Evolutionary conservation across 768 basidiomycete species (phyloP), one percentile per base, ranked within the genome.

Genomic region (Cyclocybe aegerita): DNA sequence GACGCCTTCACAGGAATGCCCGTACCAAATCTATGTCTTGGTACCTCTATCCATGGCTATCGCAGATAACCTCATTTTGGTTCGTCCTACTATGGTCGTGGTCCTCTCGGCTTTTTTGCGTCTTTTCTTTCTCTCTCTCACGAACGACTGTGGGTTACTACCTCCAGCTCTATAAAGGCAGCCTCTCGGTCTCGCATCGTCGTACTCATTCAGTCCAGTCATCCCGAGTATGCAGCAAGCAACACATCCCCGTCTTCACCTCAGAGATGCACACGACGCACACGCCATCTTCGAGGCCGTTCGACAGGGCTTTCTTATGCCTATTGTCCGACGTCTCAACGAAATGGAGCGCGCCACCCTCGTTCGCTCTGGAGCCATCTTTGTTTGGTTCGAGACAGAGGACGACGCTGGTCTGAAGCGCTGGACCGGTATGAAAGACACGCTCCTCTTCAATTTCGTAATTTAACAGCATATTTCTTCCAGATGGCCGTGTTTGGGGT

Each of bases 371-470:
- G 85, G 85, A 3, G 77, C 83, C 4, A 72, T 86, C 29, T 87
- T 86, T 60, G 82, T 86, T 39, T 87, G 85, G 85, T 77, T 82
- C 59, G 84, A 87, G 65, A 77, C 77, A 55, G 83, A 85, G 43
- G 82, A 85, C 53, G 83, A 85, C 43, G 74, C 74, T 43, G 83
- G 84, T 9, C 66, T 86, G 43, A 84, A 83, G 60, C 70, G 85
- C 54, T 86, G 84, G 84, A 87, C 85, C 43, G 76, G 75, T 75
- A 57, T 50, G 61, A 37, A 23, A 23, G 23, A 34, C n/a, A 15
- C 49, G 37, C n/a, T 15, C 30, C 17, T 5, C 9, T 36, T 34
- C 6, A 17, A 39, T 7, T 38, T 41, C 38, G 15, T 9, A 49
- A 10, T 43, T 46, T 30, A 43, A 33, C 47, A 40, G 46, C 17